Conservation (phyloP, 805 yeast species). For the Candida coquimbonensis region DNA sequence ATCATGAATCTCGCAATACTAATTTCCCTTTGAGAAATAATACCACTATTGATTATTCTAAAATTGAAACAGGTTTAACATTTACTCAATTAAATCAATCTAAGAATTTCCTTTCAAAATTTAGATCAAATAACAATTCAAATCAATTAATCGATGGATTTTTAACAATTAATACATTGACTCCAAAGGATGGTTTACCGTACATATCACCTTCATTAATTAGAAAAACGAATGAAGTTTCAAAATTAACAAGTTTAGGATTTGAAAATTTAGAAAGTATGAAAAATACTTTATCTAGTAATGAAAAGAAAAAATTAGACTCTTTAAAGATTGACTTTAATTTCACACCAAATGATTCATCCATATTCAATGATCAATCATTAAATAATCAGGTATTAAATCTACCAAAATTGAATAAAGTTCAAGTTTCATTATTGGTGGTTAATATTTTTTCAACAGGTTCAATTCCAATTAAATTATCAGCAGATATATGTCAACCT, state of each 20-base stretch:
- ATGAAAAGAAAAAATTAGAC: conserved; percentile 22
- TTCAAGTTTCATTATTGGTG: conserved; percentile 26
- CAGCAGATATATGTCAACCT: conserved; percentile 23
- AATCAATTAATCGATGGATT: conserved; percentile 20
- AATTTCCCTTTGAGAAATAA: conserved; percentile 21
- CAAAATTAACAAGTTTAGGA: conserved; percentile 27
- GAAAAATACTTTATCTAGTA: conserved; percentile 21
- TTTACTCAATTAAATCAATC: conserved; percentile 2
- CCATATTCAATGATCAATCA: too few relatives aligned
- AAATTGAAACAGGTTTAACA: conserved; percentile 9
- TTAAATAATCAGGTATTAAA: conserved; percentile 24
- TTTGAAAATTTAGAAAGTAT: conserved; percentile 29
- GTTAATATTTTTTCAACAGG: conserved; percentile 28
- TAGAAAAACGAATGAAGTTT: conserved; percentile 29
- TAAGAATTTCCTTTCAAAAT: not conserved
- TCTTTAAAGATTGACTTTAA: conserved; percentile 25
- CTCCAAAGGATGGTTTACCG: conserved; percentile 31
- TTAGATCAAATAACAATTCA: not conserved
- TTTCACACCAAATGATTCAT: conserved; percentile 22
- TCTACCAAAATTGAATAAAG: conserved; percentile 7
- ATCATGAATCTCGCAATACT: not conserved
- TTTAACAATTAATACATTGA: conserved; percentile 22
- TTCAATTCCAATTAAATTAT: conserved; percentile 36
- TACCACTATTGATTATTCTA: conserved; percentile 15
- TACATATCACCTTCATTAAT: conserved; percentile 32